Conservation (phyloP, 805 yeast species). For the Torulaspora gathmanii region DNA sequence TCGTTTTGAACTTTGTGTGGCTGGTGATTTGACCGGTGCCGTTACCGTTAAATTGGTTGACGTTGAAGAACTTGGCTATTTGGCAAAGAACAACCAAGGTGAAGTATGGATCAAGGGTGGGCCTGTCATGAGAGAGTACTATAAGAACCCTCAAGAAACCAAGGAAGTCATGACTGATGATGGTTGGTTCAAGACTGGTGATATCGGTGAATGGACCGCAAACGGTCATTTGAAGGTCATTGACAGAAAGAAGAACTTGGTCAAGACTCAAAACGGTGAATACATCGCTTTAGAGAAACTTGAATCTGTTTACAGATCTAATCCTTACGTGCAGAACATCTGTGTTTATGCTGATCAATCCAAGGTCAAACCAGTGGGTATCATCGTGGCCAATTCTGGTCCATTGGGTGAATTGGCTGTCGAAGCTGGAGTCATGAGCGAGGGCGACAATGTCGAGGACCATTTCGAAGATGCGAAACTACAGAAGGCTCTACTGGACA, state of each 20-base stretch:
- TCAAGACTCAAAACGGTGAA: slow-evolving; percentile 95
- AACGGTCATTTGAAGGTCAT: slow-evolving; percentile 76
- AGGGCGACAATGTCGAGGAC: slow-evolving; percentile 45
- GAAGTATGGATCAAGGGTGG: slow-evolving; percentile 79
- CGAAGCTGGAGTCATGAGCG: slow-evolving; percentile 47
- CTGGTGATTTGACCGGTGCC: slow-evolving; percentile 79
- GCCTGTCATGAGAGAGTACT: slow-evolving; percentile 71
- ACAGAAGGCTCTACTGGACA: slow-evolving; percentile 47
- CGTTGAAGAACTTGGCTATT: slow-evolving; percentile 86
- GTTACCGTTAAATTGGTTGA: slow-evolving; percentile 85
- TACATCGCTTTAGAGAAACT: slow-evolving; percentile 94
- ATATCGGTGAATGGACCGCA: slow-evolving; percentile 87
- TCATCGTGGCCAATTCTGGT: slow-evolving; percentile 73
- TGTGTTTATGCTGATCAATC: slow-evolving; percentile 89
- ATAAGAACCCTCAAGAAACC: slow-evolving; percentile 78
- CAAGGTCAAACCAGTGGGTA: slow-evolving; percentile 89
- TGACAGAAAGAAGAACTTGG: slow-evolving; percentile 93
- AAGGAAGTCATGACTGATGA: slow-evolving; percentile 66
- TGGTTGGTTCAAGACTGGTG: slow-evolving; percentile 97
- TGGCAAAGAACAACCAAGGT: slow-evolving; percentile 87
- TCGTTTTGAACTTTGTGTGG: slow-evolving; percentile 65
- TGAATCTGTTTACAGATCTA: slow-evolving; percentile 86
- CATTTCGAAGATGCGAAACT: slow-evolving; percentile 56
- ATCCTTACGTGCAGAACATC: slow-evolving; percentile 66
- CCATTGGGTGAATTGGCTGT: slow-evolving; percentile 58